Percentiles rank a stretch among this genome's conserved stretches.
These are phyloP conservation scores for Zizania latifolia DNA, from an alignment of 176 grass and related monocot species.

Conservation along the genomic window DNA sequence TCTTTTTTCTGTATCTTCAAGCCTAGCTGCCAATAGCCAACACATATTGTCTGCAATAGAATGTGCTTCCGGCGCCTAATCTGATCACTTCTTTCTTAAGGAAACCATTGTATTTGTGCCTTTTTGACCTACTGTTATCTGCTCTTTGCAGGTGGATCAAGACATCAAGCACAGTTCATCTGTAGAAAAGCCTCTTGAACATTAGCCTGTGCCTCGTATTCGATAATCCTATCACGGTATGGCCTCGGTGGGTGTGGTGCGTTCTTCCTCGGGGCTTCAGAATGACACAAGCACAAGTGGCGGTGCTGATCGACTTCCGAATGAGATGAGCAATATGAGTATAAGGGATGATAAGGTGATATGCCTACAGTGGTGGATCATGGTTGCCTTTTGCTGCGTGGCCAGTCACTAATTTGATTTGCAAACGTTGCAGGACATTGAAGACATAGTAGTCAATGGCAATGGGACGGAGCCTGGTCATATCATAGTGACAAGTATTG, in stretches of 20 bases:
- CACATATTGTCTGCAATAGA: not conserved
- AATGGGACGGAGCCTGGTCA: constrained; percentile 79
- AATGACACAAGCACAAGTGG: constrained; percentile 36
- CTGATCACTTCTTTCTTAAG: not conserved
- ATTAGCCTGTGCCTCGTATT: constrained; percentile 11
- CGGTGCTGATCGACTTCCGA: constrained; percentile 42
- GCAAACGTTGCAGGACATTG: constrained; percentile 45
- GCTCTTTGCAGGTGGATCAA: constrained; percentile 32
- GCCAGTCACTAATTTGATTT: not conserved
- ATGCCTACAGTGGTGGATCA: not conserved
- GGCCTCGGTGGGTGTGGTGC: constrained; percentile 48
- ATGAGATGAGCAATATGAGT: constrained; percentile 67
- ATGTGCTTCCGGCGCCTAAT: not conserved
- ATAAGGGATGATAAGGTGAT: constrained; percentile 88
- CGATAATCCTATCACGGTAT: constrained; percentile 45
- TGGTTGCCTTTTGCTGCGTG: not conserved
- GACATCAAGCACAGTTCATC: not conserved
- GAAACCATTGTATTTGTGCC: not conserved
- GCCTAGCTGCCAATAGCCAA: not conserved
- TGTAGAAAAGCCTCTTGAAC: not conserved
- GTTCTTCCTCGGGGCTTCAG: constrained; percentile 41
- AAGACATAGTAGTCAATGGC: constrained; percentile 75
- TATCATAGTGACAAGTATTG: constrained; percentile 79
- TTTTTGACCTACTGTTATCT: not conserved
- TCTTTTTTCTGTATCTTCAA: too few species aligned